Evolutionary conservation across 306 rosid genomes (phyloP).

Genomic region (Sechiopsis laciniata): DNA sequence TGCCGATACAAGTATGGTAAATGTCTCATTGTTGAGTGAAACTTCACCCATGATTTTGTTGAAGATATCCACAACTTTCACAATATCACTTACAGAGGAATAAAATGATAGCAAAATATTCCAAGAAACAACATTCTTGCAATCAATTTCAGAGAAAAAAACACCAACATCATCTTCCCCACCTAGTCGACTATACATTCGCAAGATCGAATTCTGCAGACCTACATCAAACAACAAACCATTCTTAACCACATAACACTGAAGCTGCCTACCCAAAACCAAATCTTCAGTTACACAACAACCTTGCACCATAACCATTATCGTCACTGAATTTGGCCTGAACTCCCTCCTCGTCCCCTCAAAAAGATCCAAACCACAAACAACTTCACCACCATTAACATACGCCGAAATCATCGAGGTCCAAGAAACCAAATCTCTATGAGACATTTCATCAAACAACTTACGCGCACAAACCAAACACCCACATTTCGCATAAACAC

Average conservation of each 20-base stretch:
- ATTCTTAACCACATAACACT: conserved; percentile 38
- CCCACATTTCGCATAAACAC: conserved; percentile 26
- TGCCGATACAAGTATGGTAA: conserved; percentile 41
- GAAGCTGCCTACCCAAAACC: conserved; percentile 36
- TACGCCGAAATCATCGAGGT: conserved; percentile 34
- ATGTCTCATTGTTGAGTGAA: conserved; percentile 30
- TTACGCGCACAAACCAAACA: conserved; percentile 23
- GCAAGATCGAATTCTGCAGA: conserved; percentile 41
- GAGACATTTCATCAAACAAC: conserved; percentile 37
- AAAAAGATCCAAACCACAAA: not conserved
- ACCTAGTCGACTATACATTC: conserved; percentile 38
- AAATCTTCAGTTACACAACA: conserved; percentile 28
- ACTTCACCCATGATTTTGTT: conserved; percentile 29
- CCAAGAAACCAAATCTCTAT: conserved; percentile 51
- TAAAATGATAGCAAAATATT: conserved; percentile 39
- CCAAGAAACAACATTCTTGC: conserved; percentile 41
- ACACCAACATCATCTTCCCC: conserved; percentile 30
- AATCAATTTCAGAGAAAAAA: conserved; percentile 33
- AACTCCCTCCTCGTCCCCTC: not conserved
- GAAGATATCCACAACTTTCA: conserved; percentile 30
- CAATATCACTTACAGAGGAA: conserved; percentile 28
- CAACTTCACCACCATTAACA: not conserved
- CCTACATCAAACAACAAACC: conserved; percentile 34
- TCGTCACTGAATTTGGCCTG: conserved; percentile 43
- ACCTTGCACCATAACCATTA: conserved; percentile 41